A percentile compares a stretch with the other conserved stretches of the same genome.
These are phyloP conservation scores for Penicillium malachiteum DNA, from an alignment of 495 filamentous ascomycete species.

Conservation along the genomic window DNA sequence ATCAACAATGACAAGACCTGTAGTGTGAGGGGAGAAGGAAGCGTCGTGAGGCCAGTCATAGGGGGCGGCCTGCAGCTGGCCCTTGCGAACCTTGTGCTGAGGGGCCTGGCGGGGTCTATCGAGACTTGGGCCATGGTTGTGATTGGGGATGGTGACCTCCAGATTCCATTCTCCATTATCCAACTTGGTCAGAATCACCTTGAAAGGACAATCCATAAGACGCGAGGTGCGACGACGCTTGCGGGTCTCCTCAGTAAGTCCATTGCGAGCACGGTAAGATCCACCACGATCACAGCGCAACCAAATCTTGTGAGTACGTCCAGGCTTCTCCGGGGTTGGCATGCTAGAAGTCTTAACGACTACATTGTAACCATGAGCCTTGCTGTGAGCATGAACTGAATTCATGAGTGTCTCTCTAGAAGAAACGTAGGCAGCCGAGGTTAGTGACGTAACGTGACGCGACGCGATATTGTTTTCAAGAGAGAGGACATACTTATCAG, in stretches of 20 bases:
- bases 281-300: slow-evolving; percentile 51
- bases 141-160: slow-evolving; percentile 43
- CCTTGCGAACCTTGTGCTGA: slow-evolving; percentile 48
- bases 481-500: slow-evolving; percentile 40
- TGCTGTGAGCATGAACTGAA: slow-evolving; percentile 46
- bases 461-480: background rate
- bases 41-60: slow-evolving; percentile 66
- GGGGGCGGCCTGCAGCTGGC: slow-evolving; percentile 49
- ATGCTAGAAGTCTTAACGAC: slow-evolving; percentile 50
- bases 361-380: slow-evolving; percentile 47
- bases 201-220: slow-evolving; percentile 50
- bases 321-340: slow-evolving; percentile 49
- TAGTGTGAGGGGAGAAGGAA: slow-evolving; percentile 54
- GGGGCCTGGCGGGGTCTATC: slow-evolving; percentile 41
- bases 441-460: background rate
- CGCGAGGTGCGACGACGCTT: slow-evolving; percentile 48
- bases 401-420: slow-evolving; percentile 37
- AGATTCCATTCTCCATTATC: slow-evolving; percentile 40
- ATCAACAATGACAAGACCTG: slow-evolving; percentile 67
- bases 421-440: background rate
- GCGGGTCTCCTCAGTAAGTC: slow-evolving; percentile 49
- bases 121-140: slow-evolving; percentile 46
- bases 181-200: slow-evolving; percentile 45
- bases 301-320: slow-evolving; percentile 49
- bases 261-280: slow-evolving; percentile 50